Evolutionary conservation across 108 stramenopile genomes (phyloP).

Genomic region (Cyclotella distinguenda): DNA sequence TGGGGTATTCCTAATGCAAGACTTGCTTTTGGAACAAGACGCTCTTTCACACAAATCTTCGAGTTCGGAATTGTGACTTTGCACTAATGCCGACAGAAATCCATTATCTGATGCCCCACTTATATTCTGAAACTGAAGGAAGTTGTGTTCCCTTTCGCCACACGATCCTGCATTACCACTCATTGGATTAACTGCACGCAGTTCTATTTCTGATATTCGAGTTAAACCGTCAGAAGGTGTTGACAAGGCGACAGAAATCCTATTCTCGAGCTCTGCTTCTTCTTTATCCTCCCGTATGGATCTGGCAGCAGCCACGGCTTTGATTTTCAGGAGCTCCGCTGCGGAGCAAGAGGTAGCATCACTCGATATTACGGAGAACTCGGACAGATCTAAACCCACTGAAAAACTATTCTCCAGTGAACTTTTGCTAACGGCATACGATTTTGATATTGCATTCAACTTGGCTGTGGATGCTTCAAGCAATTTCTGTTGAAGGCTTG

Average conservation of each 20-base stretch:
- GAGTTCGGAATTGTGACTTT: constrained; percentile 10
- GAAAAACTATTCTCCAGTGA: constrained; percentile 18
- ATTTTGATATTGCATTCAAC: neutral
- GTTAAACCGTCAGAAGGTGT: neutral
- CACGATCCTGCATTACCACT: neutral
- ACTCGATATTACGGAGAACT: neutral
- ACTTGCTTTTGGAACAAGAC: constrained; percentile 3
- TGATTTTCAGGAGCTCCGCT: constrained; percentile 16
- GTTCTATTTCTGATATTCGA: neutral
- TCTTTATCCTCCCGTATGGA: constrained; percentile 4
- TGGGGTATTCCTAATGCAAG: neutral
- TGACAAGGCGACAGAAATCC: constrained; percentile 2
- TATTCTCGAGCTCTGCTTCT: constrained; percentile 9
- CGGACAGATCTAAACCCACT: constrained; percentile 8
- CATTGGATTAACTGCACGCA: constrained; percentile 13
- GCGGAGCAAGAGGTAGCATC: neutral
- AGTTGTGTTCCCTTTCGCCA: constrained; percentile 11
- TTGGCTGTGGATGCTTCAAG: neutral
- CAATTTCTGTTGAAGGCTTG: constrained; percentile 8
- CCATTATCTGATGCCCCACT: constrained; percentile 6
- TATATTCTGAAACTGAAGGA: constrained; percentile 13
- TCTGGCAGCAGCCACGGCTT: neutral
- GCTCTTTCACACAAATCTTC: neutral
- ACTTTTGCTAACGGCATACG: neutral
- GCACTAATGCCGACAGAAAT: constrained; percentile 18